phyloP scores from a whole-genome alignment of 305 asterid genomes.

The Caryopteris hybrid region DNA sequence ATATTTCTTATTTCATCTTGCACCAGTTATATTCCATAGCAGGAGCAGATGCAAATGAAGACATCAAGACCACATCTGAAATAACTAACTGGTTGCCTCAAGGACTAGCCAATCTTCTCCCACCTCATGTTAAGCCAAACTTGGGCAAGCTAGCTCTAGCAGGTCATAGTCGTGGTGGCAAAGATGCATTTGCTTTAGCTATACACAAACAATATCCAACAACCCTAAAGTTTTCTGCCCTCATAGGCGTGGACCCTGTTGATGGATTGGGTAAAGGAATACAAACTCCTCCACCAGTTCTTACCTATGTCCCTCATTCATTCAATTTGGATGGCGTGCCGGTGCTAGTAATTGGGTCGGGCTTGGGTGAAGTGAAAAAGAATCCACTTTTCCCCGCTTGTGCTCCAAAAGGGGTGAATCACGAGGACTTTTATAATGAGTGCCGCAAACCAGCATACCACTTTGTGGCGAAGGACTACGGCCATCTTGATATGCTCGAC shows the following conservation, averaged over 20 bases:
- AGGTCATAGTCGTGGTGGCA: conserved; percentile 92
- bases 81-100: conserved; percentile 60
- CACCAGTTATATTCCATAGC: conserved; percentile 56
- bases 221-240: conserved; percentile 49
- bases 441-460: conserved; percentile 54
- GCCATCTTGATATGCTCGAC: conserved; percentile 84
- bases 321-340: conserved; percentile 43
- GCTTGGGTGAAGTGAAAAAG: conserved; percentile 61
- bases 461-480: conserved; percentile 78
- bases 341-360: conserved; percentile 67
- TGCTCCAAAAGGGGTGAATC: conserved; percentile 89
- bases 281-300: conserved; percentile 74
- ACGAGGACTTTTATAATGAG: conserved; percentile 62
- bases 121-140: conserved; percentile 50
- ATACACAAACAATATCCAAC: conserved; percentile 26
- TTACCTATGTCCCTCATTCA: conserved; percentile 61
- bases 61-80: conserved; percentile 48
- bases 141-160: conserved; percentile 53
- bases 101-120: conserved; percentile 50
- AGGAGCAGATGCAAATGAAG: conserved; percentile 68
- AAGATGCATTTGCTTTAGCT: conserved; percentile 72
- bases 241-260: conserved; percentile 84
- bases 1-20: neutral
- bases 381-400: conserved; percentile 74
- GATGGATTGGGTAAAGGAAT: conserved; percentile 72